A percentile compares a stretch with the other conserved stretches of the same genome.
These are phyloP conservation scores for Puccinia coronata DNA, from an alignment of 1,284 basidiomycete species.

Conservation along the genomic window DNA sequence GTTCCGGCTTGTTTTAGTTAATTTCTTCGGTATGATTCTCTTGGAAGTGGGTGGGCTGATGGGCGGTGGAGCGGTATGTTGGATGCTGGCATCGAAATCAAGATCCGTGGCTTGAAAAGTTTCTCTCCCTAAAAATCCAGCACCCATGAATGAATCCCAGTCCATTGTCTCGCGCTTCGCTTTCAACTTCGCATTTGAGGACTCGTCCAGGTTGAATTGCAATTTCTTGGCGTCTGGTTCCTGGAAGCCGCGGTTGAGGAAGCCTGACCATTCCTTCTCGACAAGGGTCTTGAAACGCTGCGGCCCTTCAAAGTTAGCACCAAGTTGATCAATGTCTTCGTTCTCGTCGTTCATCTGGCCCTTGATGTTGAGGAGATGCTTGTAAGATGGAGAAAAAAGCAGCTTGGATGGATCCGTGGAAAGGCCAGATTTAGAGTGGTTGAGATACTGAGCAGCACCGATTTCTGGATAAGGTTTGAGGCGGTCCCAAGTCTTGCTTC, in stretches of 20 bases:
- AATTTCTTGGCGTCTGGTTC: constrained; percentile 54
- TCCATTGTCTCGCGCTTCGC: constrained; percentile 54
- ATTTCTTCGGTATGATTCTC: constrained; percentile 49
- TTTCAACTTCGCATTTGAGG: constrained; percentile 45
- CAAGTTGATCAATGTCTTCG: constrained; percentile 51
- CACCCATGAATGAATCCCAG: constrained; percentile 55
- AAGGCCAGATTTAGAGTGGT: constrained; percentile 27
- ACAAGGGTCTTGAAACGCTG: constrained; percentile 54
- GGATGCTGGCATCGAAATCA: constrained; percentile 54
- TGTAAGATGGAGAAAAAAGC: constrained; percentile 58
- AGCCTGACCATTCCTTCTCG: constrained; percentile 57
- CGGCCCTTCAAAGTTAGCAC: constrained; percentile 51
- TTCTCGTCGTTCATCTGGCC: constrained; percentile 56
- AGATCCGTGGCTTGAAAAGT: constrained; percentile 54
- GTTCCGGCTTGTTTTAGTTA: constrained; percentile 52
- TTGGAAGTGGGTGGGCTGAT: constrained; percentile 50
- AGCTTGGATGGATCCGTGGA: constrained; percentile 22
- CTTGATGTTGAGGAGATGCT: constrained; percentile 61
- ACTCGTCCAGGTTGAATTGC: constrained; percentile 56
- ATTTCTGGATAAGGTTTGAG: constrained; percentile 47
- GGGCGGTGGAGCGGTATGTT: constrained; percentile 37
- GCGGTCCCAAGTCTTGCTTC: constrained; percentile 53
- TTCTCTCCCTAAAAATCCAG: constrained; percentile 55
- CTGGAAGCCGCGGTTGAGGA: constrained; percentile 55
- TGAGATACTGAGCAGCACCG: constrained; percentile 40